Base-by-base conservation (phyloP, 2,329 filamentous ascomycete genomes). In the Trichocomaceae sp. region DNA sequence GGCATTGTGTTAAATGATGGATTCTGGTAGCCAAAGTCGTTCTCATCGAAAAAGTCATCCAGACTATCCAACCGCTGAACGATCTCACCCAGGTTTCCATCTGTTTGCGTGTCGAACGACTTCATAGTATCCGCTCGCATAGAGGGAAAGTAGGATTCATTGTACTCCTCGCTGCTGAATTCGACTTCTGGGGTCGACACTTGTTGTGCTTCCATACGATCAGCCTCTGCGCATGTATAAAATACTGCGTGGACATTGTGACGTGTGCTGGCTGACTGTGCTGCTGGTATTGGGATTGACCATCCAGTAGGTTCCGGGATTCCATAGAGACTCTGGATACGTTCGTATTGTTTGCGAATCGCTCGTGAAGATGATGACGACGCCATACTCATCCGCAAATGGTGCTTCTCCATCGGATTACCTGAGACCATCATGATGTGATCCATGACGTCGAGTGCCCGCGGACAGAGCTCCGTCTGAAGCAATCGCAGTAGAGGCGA, bases 351-450 rank as follows among this genome's bases (percentile, higher is more conserved):
- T 68, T 96, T 97, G 48, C 89, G 85, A 49, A 93, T 87, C 0
- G 87, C 84, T 62, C 88, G 87, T 0, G 90, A 93, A 2, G 90
- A 90, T 1, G 88, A 85, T 9, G 72, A 67, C 12, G 88, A 86
- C 5, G 90, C 91, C 90, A 99, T 96, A 71, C 92, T 97, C 95
- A 99, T 99, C 39, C 93, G 84, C 56, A 99, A 76, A 66, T 97
- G 90, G 63, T 96, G 90, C 63, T 88, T 90, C 70, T 97, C 93
- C 80, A 96, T 90, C 1, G 92, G 87, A 31, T 88, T 90, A 4
- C 89, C 88, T 0, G 90, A 90, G 77, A 97, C 92, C 26, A 88
- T 89, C 82, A 96, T 95, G 63, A 97, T 93, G 60, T 92, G 88
- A 69, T 99, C 93, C 56, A 99, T 77, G 1, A 99, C 92, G 60